Evolutionary conservation across 345 rosid species (phyloP), one percentile per base, ranked within the genome.

Genomic region (Sapria himalayana): DNA sequence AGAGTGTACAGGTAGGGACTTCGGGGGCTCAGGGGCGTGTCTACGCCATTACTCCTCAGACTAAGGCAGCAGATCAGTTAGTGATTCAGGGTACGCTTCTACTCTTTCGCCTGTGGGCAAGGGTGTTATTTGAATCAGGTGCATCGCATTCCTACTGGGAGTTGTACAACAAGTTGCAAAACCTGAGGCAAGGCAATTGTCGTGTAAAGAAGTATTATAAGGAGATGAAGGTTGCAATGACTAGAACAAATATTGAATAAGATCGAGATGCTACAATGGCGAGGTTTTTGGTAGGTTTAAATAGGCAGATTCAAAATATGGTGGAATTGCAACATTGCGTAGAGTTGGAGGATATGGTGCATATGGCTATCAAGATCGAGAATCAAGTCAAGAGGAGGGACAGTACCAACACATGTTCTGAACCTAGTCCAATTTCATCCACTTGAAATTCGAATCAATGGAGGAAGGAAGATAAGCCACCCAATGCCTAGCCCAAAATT

Each of bases 61-160:
- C n/a, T n/a, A n/a, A n/a, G n/a, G n/a, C n/a, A n/a, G n/a, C n/a
- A n/a, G n/a, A n/a, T n/a, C n/a, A n/a, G n/a, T n/a, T n/a, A n/a
- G n/a, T n/a, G n/a, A n/a, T n/a, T n/a, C n/a, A n/a, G n/a, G n/a
- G n/a, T n/a, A n/a, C n/a, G n/a, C n/a, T n/a, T n/a, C n/a, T n/a
- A n/a, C n/a, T n/a, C n/a, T n/a, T n/a, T n/a, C n/a, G n/a, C n/a
- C n/a, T n/a, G n/a, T n/a, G n/a, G n/a, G n/a, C n/a, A n/a, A n/a
- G n/a, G n/a, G n/a, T n/a, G n/a, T n/a, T n/a, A n/a, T n/a, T n/a
- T n/a, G n/a, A n/a, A n/a, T n/a, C n/a, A n/a, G n/a, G n/a, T n/a
- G n/a, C n/a, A n/a, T n/a, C n/a, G n/a, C 13, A 43, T 19, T 34
- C 24, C 15, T 27, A 52, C 19, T n/a, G 15, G 4, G 45, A 37